Conservation (phyloP, 169 alveolate species). For the Plasmodium sp. region DNA sequence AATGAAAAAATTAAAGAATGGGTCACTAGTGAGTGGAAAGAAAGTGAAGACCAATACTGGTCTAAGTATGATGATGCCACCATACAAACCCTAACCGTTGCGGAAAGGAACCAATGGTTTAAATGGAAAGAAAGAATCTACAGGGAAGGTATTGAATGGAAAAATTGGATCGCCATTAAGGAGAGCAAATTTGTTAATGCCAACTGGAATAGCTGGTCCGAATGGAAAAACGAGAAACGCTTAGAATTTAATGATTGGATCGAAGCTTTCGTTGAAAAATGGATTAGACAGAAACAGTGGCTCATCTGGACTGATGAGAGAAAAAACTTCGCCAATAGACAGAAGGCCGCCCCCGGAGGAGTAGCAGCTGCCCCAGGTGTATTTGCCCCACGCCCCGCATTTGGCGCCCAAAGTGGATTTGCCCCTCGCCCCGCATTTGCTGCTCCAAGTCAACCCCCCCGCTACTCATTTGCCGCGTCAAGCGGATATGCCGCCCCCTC, state of each 20-base stretch:
- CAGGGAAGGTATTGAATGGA: conserved; percentile 37
- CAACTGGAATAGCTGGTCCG: conserved; percentile 24
- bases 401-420: too few relatives aligned
- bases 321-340: neutral
- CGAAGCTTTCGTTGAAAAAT: neutral
- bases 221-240: conserved; percentile 36
- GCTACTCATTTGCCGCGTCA: too few relatives aligned
- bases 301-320: conserved; percentile 13
- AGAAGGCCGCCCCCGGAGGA: neutral
- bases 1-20: conserved; percentile 23
- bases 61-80: conserved; percentile 9
- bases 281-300: conserved; percentile 37
- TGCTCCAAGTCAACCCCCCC: too few relatives aligned
- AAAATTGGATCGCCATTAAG: conserved; percentile 8
- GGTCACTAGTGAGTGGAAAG: conserved; percentile 24
- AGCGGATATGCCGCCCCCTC: too few relatives aligned
- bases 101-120: neutral
- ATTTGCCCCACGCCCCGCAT: too few relatives aligned
- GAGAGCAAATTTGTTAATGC: conserved; percentile 4
- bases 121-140: conserved; percentile 31
- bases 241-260: conserved; percentile 6
- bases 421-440: too few relatives aligned
- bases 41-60: conserved; percentile 5
- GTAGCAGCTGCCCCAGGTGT: neutral
- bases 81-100: neutral